phyloP scores from a whole-genome alignment of 495 filamentous ascomycete genomes.

The Penicillium canescens region DNA sequence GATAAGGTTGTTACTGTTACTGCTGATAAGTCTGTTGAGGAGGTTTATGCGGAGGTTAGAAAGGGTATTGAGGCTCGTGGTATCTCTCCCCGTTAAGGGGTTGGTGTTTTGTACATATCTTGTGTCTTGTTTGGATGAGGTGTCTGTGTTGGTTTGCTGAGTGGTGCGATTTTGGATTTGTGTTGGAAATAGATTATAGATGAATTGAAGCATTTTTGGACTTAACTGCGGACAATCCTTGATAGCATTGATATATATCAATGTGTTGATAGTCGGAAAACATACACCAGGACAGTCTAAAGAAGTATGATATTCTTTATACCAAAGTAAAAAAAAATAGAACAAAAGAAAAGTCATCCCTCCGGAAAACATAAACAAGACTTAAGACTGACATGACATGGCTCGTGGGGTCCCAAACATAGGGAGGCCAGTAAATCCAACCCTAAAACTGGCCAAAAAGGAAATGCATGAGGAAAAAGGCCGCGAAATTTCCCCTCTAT shows the following conservation, averaged over 20 bases:
- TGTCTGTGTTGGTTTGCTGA: neutral
- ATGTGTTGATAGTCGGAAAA: neutral
- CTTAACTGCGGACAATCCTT: neutral
- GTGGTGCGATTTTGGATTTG: neutral
- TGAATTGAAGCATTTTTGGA: neutral
- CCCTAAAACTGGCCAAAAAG: constrained; percentile 26
- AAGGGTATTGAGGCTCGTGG: constrained; percentile 49
- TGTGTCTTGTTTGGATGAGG: neutral
- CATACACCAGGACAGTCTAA: constrained; percentile 5
- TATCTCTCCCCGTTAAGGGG: constrained; percentile 32
- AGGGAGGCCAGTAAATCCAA: constrained; percentile 24
- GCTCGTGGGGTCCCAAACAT: constrained; percentile 38
- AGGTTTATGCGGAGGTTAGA: constrained; percentile 73
- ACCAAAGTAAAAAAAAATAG: constrained; percentile 14
- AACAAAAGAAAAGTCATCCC: constrained; percentile 18
- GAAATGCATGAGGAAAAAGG: constrained; percentile 24
- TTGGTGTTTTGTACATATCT: constrained; percentile 8
- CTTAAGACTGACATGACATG: constrained; percentile 34
- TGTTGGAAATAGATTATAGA: constrained; percentile 9
- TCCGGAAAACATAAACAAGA: constrained; percentile 28
- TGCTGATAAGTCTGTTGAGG: constrained; percentile 65
- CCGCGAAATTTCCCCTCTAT: constrained; percentile 25
- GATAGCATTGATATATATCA: too few species aligned
- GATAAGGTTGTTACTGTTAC: constrained; percentile 76
- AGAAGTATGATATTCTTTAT: constrained; percentile 28